Evolutionary conservation across 2,329 filamentous ascomycete species (phyloP), one percentile per base, ranked within the genome.

Genomic region (Cadophora sp.): DNA sequence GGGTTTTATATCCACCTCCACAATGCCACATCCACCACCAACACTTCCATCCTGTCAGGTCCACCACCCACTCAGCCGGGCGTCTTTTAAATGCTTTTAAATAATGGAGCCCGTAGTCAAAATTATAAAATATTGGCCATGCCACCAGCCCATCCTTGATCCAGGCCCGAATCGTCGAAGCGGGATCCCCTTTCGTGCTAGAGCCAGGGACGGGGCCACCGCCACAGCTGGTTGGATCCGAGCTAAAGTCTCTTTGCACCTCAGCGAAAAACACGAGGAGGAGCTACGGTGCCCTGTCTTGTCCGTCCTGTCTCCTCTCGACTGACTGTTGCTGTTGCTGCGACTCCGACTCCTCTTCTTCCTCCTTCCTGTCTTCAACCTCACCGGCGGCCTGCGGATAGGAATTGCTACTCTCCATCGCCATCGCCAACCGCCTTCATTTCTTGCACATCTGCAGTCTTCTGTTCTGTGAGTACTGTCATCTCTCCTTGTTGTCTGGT

Each of bases 381-480:
- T 62, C 61, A 56, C 36, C 22, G 61, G 50, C 61, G 61, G 47
- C 50, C 24, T 47, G 48, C 33, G n/a, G 33, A 65, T 50, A 65
- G 64, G 41, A 69, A 53, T 16, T 47, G 16, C 27, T 51, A 30
- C 24, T 51, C 20, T 20, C 20, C 59, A 64, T 62, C 59, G 41
- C 62, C 61, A 45, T 65, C 59, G 59, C 30, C 53, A 22, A 36
- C 58, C 59, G 20, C 59, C 60, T 62, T 47, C 39, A 56, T 63
- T 62, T 60, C 45, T 62, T 30, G 51, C 47, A 43, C 43, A 24
- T 43, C 41, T 20, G 27, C 8, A 27, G 55, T 65, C 58, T 61
- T 60, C 48, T 53, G 59, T 62, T 20, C 43, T 66, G 66, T 68
- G 60, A 68, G 66, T 68, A 41, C 55, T 33, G 14, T 60, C 43